Percentiles rank a stretch among this genome's conserved stretches.
These are phyloP conservation scores for Neurospora sublineolata DNA, from an alignment of 495 filamentous ascomycete species.

Conservation along the genomic window DNA sequence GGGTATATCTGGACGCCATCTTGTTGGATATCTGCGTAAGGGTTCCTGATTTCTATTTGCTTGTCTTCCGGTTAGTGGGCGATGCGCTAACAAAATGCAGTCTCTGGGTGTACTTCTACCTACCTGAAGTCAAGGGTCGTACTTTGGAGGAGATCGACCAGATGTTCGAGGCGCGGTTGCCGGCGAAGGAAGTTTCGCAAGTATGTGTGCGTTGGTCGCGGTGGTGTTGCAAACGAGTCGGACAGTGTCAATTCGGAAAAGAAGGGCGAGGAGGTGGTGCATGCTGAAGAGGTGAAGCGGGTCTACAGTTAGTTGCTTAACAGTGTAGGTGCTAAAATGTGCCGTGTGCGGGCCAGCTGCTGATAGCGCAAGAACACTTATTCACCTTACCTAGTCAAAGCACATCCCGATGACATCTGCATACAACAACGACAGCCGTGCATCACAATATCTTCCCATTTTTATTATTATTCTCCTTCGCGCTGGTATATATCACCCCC, in stretches of 20 bases:
- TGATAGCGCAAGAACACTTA: too few relatives aligned
- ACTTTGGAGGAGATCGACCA: constrained; percentile 1
- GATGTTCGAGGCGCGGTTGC: constrained; percentile 33
- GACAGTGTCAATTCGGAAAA: neutral
- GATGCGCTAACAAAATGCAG: constrained; percentile 41
- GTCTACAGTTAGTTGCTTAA: neutral
- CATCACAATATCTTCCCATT: neutral
- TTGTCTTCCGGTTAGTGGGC: constrained; percentile 41
- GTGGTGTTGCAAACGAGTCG: neutral
- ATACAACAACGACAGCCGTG: neutral
- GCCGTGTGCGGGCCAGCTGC: too few relatives aligned
- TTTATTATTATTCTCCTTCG: neutral
- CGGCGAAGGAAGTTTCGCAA: constrained; percentile 37
- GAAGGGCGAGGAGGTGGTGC: neutral
- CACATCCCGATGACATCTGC: too few relatives aligned
- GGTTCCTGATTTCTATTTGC: constrained; percentile 37
- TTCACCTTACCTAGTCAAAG: too few relatives aligned
- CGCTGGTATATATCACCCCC: neutral
- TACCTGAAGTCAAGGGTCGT: neutral
- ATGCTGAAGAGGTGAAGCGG: neutral
- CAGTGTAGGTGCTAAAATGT: too few relatives aligned
- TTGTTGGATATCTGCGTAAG: constrained; percentile 23
- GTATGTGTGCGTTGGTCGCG: constrained; percentile 27
- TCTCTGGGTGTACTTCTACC: neutral
- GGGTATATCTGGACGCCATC: constrained; percentile 43